A percentile compares a stretch with the other conserved stretches of the same genome.
These are phyloP conservation scores for Boletellus deceptivus DNA, from an alignment of 1,284 basidiomycete genomes.

Conservation along the genomic window DNA sequence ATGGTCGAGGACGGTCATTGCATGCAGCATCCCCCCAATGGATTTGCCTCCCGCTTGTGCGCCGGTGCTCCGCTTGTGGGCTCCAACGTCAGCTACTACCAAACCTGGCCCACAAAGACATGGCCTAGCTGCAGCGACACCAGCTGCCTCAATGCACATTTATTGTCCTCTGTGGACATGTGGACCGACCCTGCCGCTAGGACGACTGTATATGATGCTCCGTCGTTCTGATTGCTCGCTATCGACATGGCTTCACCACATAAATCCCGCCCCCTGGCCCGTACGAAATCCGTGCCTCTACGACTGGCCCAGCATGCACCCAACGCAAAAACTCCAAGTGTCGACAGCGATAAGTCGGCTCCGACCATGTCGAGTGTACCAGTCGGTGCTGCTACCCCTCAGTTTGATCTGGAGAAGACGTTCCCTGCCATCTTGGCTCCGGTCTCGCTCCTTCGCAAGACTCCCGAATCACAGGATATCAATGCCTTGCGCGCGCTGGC, in stretches of 20 bases:
- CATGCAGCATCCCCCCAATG: not conserved
- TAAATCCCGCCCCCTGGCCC: constrained; percentile 13
- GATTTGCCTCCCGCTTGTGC: too few relatives aligned
- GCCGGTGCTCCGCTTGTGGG: not conserved
- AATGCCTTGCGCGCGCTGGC: constrained; percentile 29
- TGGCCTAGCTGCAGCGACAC: not conserved
- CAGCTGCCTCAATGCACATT: not conserved
- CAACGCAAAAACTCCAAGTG: constrained; percentile 11
- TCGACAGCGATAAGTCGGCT: constrained; percentile 15
- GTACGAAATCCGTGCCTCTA: not conserved
- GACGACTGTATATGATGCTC: not conserved
- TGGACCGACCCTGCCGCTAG: constrained; percentile 3
- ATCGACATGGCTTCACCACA: constrained; percentile 12
- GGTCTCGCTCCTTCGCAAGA: constrained; percentile 21
- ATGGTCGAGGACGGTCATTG: constrained; percentile 43
- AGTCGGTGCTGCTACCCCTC: not conserved
- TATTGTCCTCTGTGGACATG: constrained; percentile 24
- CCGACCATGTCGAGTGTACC: constrained; percentile 8
- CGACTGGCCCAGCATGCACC: not conserved
- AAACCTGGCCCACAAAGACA: not conserved
- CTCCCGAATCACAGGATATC: constrained; percentile 25
- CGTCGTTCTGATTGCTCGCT: not conserved
- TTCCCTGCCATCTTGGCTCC: constrained; percentile 33
- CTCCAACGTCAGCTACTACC: constrained; percentile 1
- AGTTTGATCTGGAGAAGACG: constrained; percentile 31